Evolutionary conservation across 352 stramenopile species (phyloP).

Genomic region (Phytophthora lateralis): DNA sequence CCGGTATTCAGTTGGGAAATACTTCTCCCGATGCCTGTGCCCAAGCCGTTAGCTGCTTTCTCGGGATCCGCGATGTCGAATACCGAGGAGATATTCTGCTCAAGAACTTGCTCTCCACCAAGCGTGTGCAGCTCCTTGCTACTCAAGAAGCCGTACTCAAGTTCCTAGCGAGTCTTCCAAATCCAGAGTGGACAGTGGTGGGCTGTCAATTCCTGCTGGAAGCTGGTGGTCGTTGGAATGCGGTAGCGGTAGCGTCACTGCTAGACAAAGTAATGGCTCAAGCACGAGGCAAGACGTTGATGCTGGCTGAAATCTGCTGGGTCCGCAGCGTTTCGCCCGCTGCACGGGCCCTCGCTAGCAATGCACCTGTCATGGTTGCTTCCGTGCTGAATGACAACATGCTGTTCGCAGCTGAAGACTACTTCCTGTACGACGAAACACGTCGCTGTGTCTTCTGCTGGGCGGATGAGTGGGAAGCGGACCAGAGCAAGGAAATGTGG

Average conservation of each 20-base stretch:
- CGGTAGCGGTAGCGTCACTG: constrained; percentile 25
- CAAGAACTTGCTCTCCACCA: constrained; percentile 27
- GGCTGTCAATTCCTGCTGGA: constrained; percentile 26
- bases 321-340: constrained; percentile 31
- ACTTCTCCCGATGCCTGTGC: constrained; percentile 8
- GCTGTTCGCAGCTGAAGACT: constrained; percentile 34
- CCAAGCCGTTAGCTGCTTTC: constrained; percentile 24
- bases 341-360: constrained; percentile 40
- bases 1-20: constrained; percentile 20
- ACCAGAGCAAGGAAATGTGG: constrained; percentile 47
- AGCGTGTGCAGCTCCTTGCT: constrained; percentile 23
- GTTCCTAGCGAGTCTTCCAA: constrained; percentile 21
- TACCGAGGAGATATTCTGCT: constrained; percentile 29
- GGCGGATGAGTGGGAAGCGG: constrained; percentile 33
- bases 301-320: constrained; percentile 31
- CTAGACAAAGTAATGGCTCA: constrained; percentile 33
- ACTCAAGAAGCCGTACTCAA: constrained; percentile 15
- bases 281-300: constrained; percentile 17
- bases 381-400: constrained; percentile 25
- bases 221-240: constrained; percentile 23
- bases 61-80: constrained; percentile 27
- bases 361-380: constrained; percentile 32
- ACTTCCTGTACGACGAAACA: constrained; percentile 37
- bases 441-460: constrained; percentile 51
- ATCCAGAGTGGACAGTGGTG: constrained; percentile 26